These are phyloP conservation scores for Liriodendron chinense DNA, from an alignment of 164 flowering plant species.

Conservation along the genomic window DNA sequence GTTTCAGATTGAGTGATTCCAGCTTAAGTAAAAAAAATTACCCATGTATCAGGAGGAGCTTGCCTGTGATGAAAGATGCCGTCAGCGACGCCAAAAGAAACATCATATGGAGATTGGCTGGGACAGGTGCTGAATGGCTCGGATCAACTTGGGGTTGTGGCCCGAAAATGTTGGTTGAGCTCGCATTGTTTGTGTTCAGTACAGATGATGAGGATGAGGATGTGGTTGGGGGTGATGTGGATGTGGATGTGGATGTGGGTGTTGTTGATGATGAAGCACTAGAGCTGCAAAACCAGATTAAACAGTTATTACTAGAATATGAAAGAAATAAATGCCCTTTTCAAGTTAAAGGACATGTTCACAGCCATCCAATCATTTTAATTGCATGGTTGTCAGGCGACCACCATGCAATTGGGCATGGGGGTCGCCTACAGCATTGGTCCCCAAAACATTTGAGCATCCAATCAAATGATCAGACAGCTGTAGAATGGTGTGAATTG, in stretches of 20 bases:
- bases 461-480: background rate
- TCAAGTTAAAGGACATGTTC: background rate
- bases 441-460: background rate
- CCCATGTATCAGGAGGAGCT: background rate
- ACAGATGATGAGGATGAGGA: constrained; percentile 21
- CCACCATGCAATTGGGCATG: background rate
- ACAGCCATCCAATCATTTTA: background rate
- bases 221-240: constrained; percentile 8
- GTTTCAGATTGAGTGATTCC: background rate
- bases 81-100: constrained; percentile 23
- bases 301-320: background rate
- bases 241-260: constrained; percentile 21
- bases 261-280: constrained; percentile 10
- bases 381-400: background rate
- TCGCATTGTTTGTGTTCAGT: constrained; percentile 41
- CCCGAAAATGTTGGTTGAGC: constrained; percentile 35
- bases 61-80: constrained; percentile 14
- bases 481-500: background rate
- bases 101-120: constrained; percentile 27
- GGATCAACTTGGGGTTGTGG: constrained; percentile 39
- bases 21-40: background rate
- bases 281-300: constrained; percentile 8
- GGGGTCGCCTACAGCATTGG: too few relatives aligned
- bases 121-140: constrained; percentile 31
- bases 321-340: background rate